These are phyloP conservation scores for Hemisphaericaspora nanyangensis DNA, from an alignment of 805 yeast genomes.

Conservation along the genomic window DNA sequence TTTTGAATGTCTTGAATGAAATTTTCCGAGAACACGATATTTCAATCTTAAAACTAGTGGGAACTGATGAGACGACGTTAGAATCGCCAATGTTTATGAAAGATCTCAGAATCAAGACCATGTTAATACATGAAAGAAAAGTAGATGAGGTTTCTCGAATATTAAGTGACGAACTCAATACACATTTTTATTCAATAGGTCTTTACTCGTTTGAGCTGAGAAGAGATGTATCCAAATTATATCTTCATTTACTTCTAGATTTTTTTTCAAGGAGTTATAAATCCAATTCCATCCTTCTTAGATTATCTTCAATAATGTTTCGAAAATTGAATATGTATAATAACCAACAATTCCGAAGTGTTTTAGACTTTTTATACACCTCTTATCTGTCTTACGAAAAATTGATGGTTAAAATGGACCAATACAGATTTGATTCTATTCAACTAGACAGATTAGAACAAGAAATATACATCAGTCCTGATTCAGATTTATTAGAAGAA, in stretches of 20 bases:
- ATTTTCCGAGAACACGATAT: constrained; percentile 1
- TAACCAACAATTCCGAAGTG: constrained; percentile 7
- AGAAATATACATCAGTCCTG: neutral
- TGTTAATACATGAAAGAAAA: constrained; percentile 9
- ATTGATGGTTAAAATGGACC: constrained; percentile 6
- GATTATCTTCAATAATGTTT: constrained; percentile 5
- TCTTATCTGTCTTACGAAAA: constrained; percentile 8
- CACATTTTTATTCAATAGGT: neutral
- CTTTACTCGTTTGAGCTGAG: constrained; percentile 2
- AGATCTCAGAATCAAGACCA: constrained; percentile 13
- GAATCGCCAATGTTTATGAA: neutral
- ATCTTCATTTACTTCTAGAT: constrained; percentile 3
- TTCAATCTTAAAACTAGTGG: neutral
- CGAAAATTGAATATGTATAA: constrained; percentile 9
- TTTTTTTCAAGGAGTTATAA: constrained; percentile 14
- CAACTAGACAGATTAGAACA: neutral
- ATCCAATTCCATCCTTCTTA: constrained; percentile 4
- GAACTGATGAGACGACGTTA: neutral
- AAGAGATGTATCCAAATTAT: neutral
- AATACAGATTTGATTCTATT: constrained; percentile 1
- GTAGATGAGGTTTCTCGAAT: neutral
- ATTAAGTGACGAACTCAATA: neutral
- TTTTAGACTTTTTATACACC: constrained; percentile 14
- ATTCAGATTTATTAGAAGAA: neutral
- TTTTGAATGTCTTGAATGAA: constrained; percentile 1